phyloP scores from a whole-genome alignment of 352 stramenopile genomes.

The Thraustochytrium striatum region DNA sequence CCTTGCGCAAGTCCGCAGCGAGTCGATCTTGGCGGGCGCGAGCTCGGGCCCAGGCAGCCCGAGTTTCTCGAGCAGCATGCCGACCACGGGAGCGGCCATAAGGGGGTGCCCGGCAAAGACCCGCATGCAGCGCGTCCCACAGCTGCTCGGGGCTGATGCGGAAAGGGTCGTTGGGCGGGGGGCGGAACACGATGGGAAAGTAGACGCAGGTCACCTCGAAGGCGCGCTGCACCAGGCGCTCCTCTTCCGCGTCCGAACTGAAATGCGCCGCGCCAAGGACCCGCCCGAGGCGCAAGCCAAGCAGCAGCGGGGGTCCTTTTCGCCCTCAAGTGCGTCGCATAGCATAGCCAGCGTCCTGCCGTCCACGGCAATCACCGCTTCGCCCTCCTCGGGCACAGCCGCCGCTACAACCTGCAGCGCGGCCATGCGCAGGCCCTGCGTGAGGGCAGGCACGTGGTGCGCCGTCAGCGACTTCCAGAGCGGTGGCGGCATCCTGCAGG shows the following conservation, averaged over 20 bases:
- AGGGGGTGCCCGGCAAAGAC: conserved; percentile 30
- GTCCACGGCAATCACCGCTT: background rate
- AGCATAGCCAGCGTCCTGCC: conserved; percentile 1
- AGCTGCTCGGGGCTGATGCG: conserved; percentile 44
- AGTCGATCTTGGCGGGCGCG: conserved; percentile 26
- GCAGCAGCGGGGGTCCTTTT: conserved; percentile 46
- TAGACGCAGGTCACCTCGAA: conserved; percentile 47
- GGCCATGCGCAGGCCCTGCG: conserved; percentile 23
- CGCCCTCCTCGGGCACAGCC: conserved; percentile 23
- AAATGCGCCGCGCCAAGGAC: conserved; percentile 1
- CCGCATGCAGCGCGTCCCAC: conserved; percentile 24
- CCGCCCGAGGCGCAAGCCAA: conserved; percentile 10
- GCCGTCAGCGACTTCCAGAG: background rate
- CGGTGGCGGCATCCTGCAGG: background rate
- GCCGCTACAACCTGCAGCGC: conserved; percentile 22
- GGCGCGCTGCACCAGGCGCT: conserved; percentile 4
- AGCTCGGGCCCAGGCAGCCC: background rate
- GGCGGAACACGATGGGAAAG: conserved; percentile 47
- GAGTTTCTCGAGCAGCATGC: conserved; percentile 42
- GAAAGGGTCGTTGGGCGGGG: conserved; percentile 43
- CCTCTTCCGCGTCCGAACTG: background rate
- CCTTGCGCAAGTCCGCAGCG: conserved; percentile 14
- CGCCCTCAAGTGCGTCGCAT: background rate
- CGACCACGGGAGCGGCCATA: conserved; percentile 20
- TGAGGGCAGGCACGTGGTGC: conserved; percentile 40